Evolutionary conservation across 176 grass and related monocot species (phyloP).

Genomic region (Areca catechu): DNA sequence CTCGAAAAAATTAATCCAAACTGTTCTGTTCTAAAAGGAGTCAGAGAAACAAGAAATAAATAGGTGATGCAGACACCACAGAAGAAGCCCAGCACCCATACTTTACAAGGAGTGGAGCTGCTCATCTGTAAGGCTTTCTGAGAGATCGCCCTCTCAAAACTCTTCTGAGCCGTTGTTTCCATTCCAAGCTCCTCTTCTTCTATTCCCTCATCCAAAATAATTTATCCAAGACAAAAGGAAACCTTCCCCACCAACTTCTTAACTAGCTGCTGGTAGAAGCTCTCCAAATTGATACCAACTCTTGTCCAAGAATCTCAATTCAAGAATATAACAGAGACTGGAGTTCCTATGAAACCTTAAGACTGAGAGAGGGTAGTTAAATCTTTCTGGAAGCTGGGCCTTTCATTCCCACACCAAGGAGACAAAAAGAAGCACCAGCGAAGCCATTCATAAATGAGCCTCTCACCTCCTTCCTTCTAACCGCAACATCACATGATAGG

Average conservation of each 20-base stretch:
- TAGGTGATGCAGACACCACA: conserved; percentile 45
- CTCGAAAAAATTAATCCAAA: conserved; percentile 8
- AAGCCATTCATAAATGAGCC: background rate
- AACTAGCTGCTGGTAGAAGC: no score
- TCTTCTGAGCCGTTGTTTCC: conserved; percentile 23
- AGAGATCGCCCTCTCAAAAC: conserved; percentile 35
- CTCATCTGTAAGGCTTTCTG: conserved; percentile 41
- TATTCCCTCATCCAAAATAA: no score
- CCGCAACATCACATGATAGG: background rate
- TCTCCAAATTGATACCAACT: no score
- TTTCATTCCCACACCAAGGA: no score
- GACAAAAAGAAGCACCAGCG: no score
- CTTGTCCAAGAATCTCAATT: no score
- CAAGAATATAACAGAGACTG: no score
- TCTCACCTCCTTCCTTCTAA: background rate
- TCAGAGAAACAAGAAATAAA: conserved; percentile 24
- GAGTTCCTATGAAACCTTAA: no score
- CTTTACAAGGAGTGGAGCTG: conserved; percentile 35
- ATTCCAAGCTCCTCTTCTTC: conserved; percentile 7
- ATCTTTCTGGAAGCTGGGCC: no score
- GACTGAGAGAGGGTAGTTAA: no score
- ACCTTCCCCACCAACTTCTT: background rate
- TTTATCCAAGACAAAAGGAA: background rate
- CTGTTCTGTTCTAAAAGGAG: conserved; percentile 1
- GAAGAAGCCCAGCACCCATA: conserved; percentile 52